phyloP scores from a whole-genome alignment of 768 basidiomycete genomes.

The Suillus lakei region DNA sequence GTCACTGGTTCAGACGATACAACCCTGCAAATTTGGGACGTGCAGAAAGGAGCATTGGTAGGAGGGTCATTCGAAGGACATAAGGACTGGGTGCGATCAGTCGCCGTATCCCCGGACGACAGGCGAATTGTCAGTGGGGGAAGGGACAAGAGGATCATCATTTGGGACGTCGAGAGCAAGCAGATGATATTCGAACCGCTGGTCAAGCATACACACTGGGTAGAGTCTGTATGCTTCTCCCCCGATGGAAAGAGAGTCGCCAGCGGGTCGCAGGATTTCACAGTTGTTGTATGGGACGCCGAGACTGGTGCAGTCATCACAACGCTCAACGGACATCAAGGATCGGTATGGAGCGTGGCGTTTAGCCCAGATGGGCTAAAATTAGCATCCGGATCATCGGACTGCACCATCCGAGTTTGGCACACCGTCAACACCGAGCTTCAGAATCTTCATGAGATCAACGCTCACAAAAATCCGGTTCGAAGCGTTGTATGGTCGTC shows the following conservation, averaged over 20 bases:
- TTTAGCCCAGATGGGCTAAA: constrained; percentile 26
- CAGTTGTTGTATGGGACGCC: constrained; percentile 7
- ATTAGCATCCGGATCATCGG: constrained; percentile 22
- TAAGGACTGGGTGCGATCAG: background rate
- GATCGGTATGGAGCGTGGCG: constrained; percentile 21
- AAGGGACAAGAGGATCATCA: constrained; percentile 34
- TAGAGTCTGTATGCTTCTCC: constrained; percentile 17
- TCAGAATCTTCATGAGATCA: constrained; percentile 14
- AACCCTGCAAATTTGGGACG: constrained; percentile 20
- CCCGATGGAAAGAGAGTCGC: constrained; percentile 15
- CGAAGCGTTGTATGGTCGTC: background rate
- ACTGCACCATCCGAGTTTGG: constrained; percentile 28
- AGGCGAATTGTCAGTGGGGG: constrained; percentile 29
- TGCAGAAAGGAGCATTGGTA: constrained; percentile 1
- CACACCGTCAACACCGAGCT: constrained; percentile 15
- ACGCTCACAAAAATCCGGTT: constrained; percentile 14
- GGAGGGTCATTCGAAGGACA: constrained; percentile 8
- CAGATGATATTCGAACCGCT: constrained; percentile 9
- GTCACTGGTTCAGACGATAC: constrained; percentile 32
- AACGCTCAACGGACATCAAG: constrained; percentile 16
- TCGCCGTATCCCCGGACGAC: constrained; percentile 4
- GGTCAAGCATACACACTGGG: constrained; percentile 6
- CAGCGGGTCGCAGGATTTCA: constrained; percentile 15
- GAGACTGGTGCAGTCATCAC: background rate
- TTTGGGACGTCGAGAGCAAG: constrained; percentile 33